Base-by-base conservation (phyloP, 352 stramenopile genomes). In the Plasmopara muralis region DNA sequence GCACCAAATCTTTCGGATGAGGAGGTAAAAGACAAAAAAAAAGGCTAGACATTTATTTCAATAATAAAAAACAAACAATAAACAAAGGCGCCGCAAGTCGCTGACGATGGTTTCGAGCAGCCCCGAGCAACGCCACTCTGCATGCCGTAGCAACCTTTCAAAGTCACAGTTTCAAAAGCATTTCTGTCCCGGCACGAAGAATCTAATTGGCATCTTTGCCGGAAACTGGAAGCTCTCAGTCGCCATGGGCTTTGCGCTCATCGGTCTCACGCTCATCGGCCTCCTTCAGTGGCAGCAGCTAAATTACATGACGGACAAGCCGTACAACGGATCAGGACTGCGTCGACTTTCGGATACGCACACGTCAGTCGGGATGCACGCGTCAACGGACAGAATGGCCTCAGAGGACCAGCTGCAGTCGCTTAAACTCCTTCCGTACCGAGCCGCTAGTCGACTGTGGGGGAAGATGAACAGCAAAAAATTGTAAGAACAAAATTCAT, bases 361-460 rank as follows among this genome's bases (percentile, higher is more conserved):
- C 43, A 87, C 72, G 12, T 57, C 57, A 33, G 81, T 84, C n/a
- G 79, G 89, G 47, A 61, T 35, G 31, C 31, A 35, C 31, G 10
- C 31, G 10, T 35, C 31, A 12, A 35, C 31, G 31, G 31, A 78
- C 35, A 73, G 66, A 25, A 88, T 89, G 76, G 75, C 72, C 44
- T 87, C 77, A 3, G 60, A 89, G 38, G 60, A 74, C 7, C 77
- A 91, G 61, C 54, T 92, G 50, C 66, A 85, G 59, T 85, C 75
- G 40, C 53, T 94, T 33, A 87, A 90, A 46, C 50, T 90, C 25
- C 64, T 89, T 29, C 80, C 83, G 52, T 92, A 94, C 67, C 77
- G 83, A 42, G 76, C 75, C 14, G 72, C 73, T 3, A 91, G 79
- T 20, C 75, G 83, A 20, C 66, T 89, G 9, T 94, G 83, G 83